phyloP scores from a whole-genome alignment of 2,329 filamentous ascomycete genomes.

The Pseudogymnoascus sp. region DNA sequence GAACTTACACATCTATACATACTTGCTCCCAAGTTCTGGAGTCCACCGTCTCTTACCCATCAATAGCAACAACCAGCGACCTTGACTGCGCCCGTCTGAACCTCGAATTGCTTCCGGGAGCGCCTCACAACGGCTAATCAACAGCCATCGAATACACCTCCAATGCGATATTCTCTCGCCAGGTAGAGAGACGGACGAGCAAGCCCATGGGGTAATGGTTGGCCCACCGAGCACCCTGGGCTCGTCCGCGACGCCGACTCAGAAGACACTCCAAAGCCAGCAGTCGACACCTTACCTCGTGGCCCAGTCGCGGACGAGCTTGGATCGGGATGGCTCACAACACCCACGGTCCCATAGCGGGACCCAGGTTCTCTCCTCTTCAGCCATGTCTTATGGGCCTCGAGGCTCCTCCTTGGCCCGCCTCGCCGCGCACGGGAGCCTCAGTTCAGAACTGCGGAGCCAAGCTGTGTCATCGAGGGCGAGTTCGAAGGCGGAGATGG shows the following conservation, averaged over 20 bases:
- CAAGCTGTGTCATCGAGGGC: constrained; percentile 57
- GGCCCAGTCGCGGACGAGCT: constrained; percentile 39
- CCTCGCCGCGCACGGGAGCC: constrained; percentile 71
- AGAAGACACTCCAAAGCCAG: constrained; percentile 45
- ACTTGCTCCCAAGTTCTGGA: neutral
- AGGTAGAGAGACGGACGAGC: constrained; percentile 8
- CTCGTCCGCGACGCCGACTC: constrained; percentile 47
- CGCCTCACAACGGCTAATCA: constrained; percentile 1
- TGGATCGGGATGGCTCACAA: constrained; percentile 54
- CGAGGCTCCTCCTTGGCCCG: constrained; percentile 65
- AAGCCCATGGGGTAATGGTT: constrained; percentile 30
- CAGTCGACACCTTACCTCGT: constrained; percentile 34
- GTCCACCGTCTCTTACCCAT: neutral
- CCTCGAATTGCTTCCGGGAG: neutral
- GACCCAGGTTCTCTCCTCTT: constrained; percentile 44
- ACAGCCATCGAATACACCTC: neutral
- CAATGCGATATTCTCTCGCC: constrained; percentile 1
- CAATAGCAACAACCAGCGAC: neutral
- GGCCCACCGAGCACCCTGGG: constrained; percentile 43
- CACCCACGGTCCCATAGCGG: constrained; percentile 39
- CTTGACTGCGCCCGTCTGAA: neutral
- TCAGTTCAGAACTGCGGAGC: constrained; percentile 79
- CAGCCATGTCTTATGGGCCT: constrained; percentile 56
- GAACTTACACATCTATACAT: neutral
- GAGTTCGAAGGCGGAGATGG: constrained; percentile 52